Evolutionary conservation across 1,139 yeast species (phyloP).

Genomic region (Kazachstania sp.): DNA sequence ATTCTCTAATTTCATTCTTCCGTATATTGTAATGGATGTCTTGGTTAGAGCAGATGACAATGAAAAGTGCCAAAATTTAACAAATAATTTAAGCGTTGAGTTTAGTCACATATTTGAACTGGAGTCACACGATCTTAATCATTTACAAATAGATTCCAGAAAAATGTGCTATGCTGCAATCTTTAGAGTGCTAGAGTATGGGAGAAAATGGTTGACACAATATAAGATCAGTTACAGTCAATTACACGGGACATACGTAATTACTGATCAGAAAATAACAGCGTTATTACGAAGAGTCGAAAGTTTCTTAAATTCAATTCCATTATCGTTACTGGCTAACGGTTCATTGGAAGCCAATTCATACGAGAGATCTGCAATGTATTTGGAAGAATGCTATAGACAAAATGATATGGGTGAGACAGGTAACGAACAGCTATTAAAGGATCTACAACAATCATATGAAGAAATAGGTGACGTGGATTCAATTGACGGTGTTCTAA

Average conservation of each 20-base stretch:
- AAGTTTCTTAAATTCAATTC: slow-evolving; percentile 45
- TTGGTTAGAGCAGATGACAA: slow-evolving; percentile 35
- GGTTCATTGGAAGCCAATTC: slow-evolving; percentile 79
- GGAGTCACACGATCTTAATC: slow-evolving; percentile 40
- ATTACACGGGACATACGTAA: slow-evolving; percentile 22
- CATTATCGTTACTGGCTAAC: slow-evolving; percentile 62
- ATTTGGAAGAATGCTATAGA: slow-evolving; percentile 69
- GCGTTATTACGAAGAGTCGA: slow-evolving; percentile 31
- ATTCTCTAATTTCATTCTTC: slow-evolving; percentile 64
- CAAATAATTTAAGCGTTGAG: slow-evolving; percentile 46
- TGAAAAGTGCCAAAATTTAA: slow-evolving; percentile 39
- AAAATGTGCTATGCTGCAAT: slow-evolving; percentile 63
- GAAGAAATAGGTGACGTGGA: slow-evolving; percentile 85
- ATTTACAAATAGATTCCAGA: slow-evolving; percentile 49
- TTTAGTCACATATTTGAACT: slow-evolving; percentile 47
- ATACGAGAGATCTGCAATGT: slow-evolving; percentile 81
- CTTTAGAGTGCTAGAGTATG: slow-evolving; percentile 73
- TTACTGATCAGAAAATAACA: slow-evolving; percentile 19
- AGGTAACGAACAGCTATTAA: slow-evolving; percentile 34
- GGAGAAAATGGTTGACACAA: slow-evolving; percentile 62
- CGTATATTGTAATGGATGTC: slow-evolving; percentile 66
- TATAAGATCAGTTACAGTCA: slow-evolving; percentile 23
- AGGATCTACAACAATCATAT: slow-evolving; percentile 67
- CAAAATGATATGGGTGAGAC: slow-evolving; percentile 12
- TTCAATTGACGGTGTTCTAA: slow-evolving; percentile 78